These are phyloP conservation scores for Colletotrichum filicis DNA, from an alignment of 2,329 filamentous ascomycete species.

Conservation along the genomic window DNA sequence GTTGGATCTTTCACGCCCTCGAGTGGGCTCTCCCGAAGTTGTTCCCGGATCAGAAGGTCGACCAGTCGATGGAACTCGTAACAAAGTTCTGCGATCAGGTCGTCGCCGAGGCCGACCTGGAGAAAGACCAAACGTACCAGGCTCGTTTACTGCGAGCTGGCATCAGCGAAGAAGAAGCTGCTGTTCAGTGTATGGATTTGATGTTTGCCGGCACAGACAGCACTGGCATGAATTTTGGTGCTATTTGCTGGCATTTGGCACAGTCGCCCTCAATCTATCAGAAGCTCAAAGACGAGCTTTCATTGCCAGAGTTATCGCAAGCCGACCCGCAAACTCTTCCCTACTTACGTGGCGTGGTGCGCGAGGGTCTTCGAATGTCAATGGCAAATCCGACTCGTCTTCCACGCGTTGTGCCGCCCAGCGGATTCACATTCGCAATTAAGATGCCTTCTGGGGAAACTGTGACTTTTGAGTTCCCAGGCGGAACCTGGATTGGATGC, in stretches of 20 bases:
- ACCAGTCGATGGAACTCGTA: slow-evolving; percentile 1
- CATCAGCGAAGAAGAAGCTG: not conserved
- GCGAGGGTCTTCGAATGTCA: slow-evolving; percentile 1
- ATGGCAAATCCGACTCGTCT: slow-evolving; percentile 11
- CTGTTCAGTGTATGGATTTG: slow-evolving; percentile 5
- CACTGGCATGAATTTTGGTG: slow-evolving; percentile 10
- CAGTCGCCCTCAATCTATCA: not conserved
- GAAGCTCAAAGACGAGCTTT: not conserved
- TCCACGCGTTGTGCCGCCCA: not conserved
- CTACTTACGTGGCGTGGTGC: not conserved
- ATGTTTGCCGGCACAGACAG: slow-evolving; percentile 13
- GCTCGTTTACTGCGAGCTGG: not conserved
- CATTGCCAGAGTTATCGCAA: not conserved
- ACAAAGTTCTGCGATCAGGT: not conserved
- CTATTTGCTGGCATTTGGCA: slow-evolving; percentile 10
- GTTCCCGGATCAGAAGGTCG: not conserved
- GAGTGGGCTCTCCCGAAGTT: not conserved
- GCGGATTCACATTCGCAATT: not conserved
- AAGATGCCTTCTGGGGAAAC: not conserved
- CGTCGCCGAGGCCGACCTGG: not conserved
- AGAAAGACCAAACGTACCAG: slow-evolving; percentile 5
- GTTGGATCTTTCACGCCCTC: not conserved
- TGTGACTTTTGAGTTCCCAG: not conserved
- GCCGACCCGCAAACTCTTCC: slow-evolving; percentile 4
- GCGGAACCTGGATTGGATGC: not conserved